phyloP scores from a whole-genome alignment of 257 asterid genomes.

The Scutellaria minor region DNA sequence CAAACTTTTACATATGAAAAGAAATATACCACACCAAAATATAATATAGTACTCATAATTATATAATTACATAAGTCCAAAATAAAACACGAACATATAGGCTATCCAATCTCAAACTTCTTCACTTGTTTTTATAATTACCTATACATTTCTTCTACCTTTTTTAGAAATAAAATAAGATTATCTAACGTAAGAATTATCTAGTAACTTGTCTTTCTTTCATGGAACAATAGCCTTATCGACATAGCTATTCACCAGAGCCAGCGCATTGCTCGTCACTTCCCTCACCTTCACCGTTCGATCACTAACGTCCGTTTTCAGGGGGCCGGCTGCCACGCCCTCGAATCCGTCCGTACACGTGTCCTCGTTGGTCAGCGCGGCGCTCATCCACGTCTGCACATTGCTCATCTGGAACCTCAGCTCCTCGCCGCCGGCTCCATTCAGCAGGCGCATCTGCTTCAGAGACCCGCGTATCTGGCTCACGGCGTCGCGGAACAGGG shows the following conservation, averaged over 20 bases:
- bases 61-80: neutral
- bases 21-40: neutral
- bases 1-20: neutral
- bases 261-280: slow-evolving; percentile 84
- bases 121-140: neutral
- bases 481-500: slow-evolving; percentile 65
- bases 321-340: slow-evolving; percentile 47
- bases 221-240: slow-evolving; percentile 48
- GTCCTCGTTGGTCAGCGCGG: slow-evolving; percentile 87
- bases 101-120: slow-evolving; percentile 1
- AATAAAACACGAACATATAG: neutral
- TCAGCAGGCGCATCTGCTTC: slow-evolving; percentile 67
- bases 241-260: slow-evolving; percentile 69
- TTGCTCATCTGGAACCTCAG: slow-evolving; percentile 76
- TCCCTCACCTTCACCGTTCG: slow-evolving; percentile 55
- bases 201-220: neutral
- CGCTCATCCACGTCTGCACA: slow-evolving; percentile 99
- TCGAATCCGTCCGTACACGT: slow-evolving; percentile 87
- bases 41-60: neutral
- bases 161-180: neutral
- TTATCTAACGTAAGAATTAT: neutral
- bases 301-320: slow-evolving; percentile 56
- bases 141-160: neutral
- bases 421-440: slow-evolving; percentile 54
- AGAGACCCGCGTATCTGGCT: slow-evolving; percentile 72